Base-by-base conservation (phyloP, 2,329 filamentous ascomycete genomes). In the Aplosporella prunicola region DNA sequence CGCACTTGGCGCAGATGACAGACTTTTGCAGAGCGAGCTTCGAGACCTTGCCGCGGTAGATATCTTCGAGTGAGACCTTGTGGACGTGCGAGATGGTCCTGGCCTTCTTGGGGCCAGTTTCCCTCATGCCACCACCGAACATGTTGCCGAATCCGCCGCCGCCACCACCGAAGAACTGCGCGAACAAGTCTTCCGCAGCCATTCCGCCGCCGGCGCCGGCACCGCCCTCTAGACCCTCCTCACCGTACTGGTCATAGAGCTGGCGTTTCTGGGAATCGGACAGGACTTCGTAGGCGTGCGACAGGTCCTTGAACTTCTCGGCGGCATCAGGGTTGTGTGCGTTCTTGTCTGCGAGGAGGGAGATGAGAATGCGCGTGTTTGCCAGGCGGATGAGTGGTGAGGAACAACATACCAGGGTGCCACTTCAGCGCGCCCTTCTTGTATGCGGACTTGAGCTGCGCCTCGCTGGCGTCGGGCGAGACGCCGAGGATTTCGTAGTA, bases 291-390 rank as follows among this genome's bases (percentile, higher is more conserved):
- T 96, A 98, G 44, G 91, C 91, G 57, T 89, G 81, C 47, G 87
- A 93, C 44, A 95, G 74, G 55, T 95, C 88, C 71, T 98, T 96
- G 80, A 98, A 98, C 66, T 95, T 98, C 44, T 94, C 87, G 51
- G 89, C 87, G 35, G 91, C 88, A 17, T 80, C 82, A 26, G 88
- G 87, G 69, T 93, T 93, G 69, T 91, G 78, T 47, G 81, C 78
- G 65, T 98, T 98, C 75, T 98, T 98, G 66, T 98, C 89, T 93
- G 50, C 24, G 24, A 20, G 14, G 13, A 16, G n/a, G n/a, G n/a
- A n/a, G n/a, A n/a, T n/a, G n/a, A n/a, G n/a, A n/a, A n/a, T n/a
- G n/a, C n/a, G n/a, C n/a, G 11, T 29, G 6, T n/a, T 32, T 34
- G 27, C 14, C 2, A n/a, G 22, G 40, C 20, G 40, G 52, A 38